Percentiles rank a stretch among this genome's conserved stretches.
Conservation (phyloP, 345 rosid genomes). For the Euclidium syriacum region DNA sequence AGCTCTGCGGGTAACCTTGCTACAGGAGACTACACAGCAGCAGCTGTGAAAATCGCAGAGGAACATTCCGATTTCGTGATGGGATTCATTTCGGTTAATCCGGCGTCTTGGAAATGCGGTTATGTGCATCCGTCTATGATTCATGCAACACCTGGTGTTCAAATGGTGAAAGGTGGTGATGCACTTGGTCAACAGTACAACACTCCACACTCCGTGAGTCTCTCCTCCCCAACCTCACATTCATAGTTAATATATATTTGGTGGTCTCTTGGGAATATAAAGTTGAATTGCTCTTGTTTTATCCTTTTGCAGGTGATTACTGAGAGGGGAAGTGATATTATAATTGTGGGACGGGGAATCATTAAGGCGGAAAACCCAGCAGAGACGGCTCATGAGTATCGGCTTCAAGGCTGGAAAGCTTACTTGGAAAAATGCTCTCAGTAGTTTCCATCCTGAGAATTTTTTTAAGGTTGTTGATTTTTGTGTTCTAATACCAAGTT, state of each 20-base stretch:
- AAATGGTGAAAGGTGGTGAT: conserved; percentile 90
- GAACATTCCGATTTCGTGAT: conserved; percentile 92
- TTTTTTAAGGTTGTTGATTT: neutral
- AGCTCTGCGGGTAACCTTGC: conserved; percentile 99
- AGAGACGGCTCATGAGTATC: conserved; percentile 72
- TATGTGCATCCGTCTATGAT: conserved; percentile 76
- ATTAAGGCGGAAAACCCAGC: conserved; percentile 78
- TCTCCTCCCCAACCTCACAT: conserved; percentile 41
- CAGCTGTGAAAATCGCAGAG: conserved; percentile 89
- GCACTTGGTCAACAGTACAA: conserved; percentile 91
- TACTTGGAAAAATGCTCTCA: conserved; percentile 65
- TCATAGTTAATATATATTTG: neutral
- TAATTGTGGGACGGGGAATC: conserved; percentile 96
- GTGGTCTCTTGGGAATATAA: neutral
- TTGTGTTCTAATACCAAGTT: conserved; percentile 11
- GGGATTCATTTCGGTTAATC: conserved; percentile 96
- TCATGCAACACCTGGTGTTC: conserved; percentile 98
- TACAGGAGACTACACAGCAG: conserved; percentile 88
- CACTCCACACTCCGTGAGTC: conserved; percentile 93
- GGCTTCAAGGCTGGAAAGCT: conserved; percentile 94
- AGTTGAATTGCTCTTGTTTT: neutral
- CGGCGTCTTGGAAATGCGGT: conserved; percentile 91
- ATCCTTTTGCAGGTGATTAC: conserved; percentile 58
- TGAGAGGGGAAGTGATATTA: conserved; percentile 90
- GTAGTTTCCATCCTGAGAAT: conserved; percentile 1